Percentiles rank a stretch among this genome's conserved stretches.
Conservation (phyloP, 768 basidiomycete species). For the Mycena polygramma region DNA sequence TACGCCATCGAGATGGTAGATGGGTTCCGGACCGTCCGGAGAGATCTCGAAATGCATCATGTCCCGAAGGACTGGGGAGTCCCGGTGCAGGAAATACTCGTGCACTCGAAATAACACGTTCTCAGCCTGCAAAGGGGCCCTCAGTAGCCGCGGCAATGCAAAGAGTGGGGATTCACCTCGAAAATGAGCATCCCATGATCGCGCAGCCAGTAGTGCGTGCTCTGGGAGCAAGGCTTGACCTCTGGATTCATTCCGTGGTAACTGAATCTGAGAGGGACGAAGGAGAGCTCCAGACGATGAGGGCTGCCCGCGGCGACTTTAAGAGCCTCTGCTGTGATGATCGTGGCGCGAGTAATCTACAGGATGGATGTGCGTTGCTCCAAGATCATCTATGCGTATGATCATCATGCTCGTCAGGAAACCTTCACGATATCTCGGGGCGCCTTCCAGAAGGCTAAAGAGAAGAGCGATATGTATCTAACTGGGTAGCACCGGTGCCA, state of each 20-base stretch:
- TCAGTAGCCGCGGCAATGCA: background rate
- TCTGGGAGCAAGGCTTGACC: slow-evolving; percentile 30
- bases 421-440: slow-evolving; percentile 18
- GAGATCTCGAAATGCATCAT: slow-evolving; percentile 43
- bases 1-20: slow-evolving; percentile 39
- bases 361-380: slow-evolving; percentile 29
- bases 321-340: slow-evolving; percentile 5
- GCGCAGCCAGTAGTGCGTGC: slow-evolving; percentile 36
- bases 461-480: slow-evolving; percentile 18
- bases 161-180: slow-evolving; percentile 8
- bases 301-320: background rate
- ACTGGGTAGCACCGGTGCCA: slow-evolving; percentile 10
- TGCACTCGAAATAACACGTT: slow-evolving; percentile 51
- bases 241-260: slow-evolving; percentile 31
- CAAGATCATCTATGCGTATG: slow-evolving; percentile 14
- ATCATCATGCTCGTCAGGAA: slow-evolving; percentile 19
- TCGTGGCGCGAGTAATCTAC: slow-evolving; percentile 21
- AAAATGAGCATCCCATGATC: slow-evolving; percentile 39
- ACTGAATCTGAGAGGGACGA: background rate
- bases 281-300: background rate
- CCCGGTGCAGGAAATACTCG: slow-evolving; percentile 51
- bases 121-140: slow-evolving; percentile 45
- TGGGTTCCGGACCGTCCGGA: slow-evolving; percentile 35
- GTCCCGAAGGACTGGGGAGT: slow-evolving; percentile 52
- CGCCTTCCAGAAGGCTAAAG: slow-evolving; percentile 16